Evolutionary conservation across 2,329 filamentous ascomycete genomes (phyloP).

Genomic region (Dactylellina haptotyla): DNA sequence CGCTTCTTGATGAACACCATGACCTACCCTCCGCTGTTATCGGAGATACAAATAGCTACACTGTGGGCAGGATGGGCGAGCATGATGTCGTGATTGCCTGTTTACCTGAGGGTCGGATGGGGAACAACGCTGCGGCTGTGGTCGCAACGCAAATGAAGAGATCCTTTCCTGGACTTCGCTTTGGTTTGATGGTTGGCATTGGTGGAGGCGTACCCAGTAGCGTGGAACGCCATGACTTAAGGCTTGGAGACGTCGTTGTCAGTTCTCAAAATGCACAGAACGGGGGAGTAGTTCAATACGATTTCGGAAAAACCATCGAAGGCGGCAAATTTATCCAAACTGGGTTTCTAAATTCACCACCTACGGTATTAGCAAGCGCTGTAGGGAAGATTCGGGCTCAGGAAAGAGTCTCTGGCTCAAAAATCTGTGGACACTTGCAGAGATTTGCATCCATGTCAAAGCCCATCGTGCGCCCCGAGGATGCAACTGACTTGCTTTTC

Average conservation of each 20-base stretch:
- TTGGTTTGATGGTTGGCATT: slow-evolving; percentile 9
- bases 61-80: not conserved
- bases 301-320: slow-evolving; percentile 17
- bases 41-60: not conserved
- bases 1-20: not conserved
- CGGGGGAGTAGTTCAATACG: slow-evolving; percentile 12
- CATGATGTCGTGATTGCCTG: slow-evolving; percentile 3
- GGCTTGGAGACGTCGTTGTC: slow-evolving; percentile 16
- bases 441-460: no score
- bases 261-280: not conserved
- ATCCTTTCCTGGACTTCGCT: not conserved
- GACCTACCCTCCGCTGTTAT: not conserved
- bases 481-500: not conserved
- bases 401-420: not conserved
- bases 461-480: not conserved
- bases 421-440: not conserved
- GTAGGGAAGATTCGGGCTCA: not conserved
- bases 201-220: slow-evolving; percentile 3
- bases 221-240: slow-evolving; percentile 4
- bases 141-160: slow-evolving; percentile 9
- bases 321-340: not conserved
- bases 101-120: not conserved
- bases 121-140: not conserved
- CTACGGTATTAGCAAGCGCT: not conserved
- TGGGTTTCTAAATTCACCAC: slow-evolving; percentile 1